Evolutionary conservation across 208 protist species (phyloP), one percentile per base, ranked within the genome.

Genomic region (Acanthamoeba quina): DNA sequence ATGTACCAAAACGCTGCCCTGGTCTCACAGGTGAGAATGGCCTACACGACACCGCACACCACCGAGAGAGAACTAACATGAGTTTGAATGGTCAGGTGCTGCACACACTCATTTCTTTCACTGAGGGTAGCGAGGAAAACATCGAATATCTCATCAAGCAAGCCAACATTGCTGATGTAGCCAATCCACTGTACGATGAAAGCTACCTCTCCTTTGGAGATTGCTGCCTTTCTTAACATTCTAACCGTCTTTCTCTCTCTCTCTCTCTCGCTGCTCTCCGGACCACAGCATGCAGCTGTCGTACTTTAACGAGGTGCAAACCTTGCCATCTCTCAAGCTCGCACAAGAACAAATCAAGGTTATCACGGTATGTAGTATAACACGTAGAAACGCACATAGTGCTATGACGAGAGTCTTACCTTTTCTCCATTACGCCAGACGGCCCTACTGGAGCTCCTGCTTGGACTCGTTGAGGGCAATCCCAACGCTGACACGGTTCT

Each of bases 381-480:
- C 31, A 34, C 31, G 31, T 34, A 34, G 31, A 34, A 34, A 34
- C 31, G 31, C 31, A 34, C 31, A 1, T 34, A 34, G 31, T 34
- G 31, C 31, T 34, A 34, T 34, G 31, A 34, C 31, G 31, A 34
- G 41, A 44, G 41, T 44, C 41, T 34, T 44, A 44, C 2, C 41
- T 9, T 17, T 49, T 83, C 2, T 2, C 11, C 49, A 15, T 19
- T 58, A 17, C 10, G 7, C 5, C 31, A 92, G 86, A 92, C 52
- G 62, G 37, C 60, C 13, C 24, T 92, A n/a, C 56, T 93, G 3
- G 90, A 93, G 72, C 90, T 93, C 3, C 47, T 93, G 90, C 41
- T 93, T 4, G 49, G 90, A 21, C 41, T 93, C 19, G 90, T 93
- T 3, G 90, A 93, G 37, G 90, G 90, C 29, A 93, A 93, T 83